phyloP scores from a whole-genome alignment of 202 grass and related monocot species.

The Zizania palustris region DNA sequence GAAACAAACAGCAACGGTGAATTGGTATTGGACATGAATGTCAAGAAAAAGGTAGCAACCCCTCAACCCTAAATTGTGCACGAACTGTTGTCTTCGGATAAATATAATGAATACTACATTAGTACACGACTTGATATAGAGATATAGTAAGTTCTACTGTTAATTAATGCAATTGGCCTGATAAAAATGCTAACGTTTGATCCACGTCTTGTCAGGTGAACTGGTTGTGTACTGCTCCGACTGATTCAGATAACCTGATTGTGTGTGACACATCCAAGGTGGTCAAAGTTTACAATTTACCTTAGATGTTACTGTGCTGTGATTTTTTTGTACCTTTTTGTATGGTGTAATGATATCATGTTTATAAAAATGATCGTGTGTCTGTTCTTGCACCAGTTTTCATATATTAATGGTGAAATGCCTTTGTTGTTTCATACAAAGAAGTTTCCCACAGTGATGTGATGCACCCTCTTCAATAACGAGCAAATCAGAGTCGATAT shows the following conservation, averaged over 20 bases:
- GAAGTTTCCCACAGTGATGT: not conserved
- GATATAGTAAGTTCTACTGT: not conserved
- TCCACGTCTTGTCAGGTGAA: constrained; percentile 65
- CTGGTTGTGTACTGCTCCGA: constrained; percentile 77
- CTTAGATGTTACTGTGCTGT: constrained; percentile 22
- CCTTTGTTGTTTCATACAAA: constrained; percentile 10
- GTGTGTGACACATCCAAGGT: constrained; percentile 92
- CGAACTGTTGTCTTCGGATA: constrained; percentile 16
- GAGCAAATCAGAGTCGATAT: not conserved
- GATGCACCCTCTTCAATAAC: not conserved
- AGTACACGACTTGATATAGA: constrained; percentile 4
- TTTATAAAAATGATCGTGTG: not conserved
- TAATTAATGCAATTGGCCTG: constrained; percentile 1
- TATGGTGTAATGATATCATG: constrained; percentile 11
- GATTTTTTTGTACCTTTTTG: constrained; percentile 1
- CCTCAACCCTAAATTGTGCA: constrained; percentile 31
- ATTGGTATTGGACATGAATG: constrained; percentile 70
- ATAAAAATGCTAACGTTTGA: constrained; percentile 34
- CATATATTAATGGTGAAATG: constrained; percentile 16
- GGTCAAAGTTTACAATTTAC: constrained; percentile 72
- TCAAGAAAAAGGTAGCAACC: constrained; percentile 73
- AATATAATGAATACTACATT: constrained; percentile 7
- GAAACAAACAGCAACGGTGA: constrained; percentile 57
- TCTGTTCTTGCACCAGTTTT: not conserved
- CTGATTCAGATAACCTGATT: constrained; percentile 86